Conservation (phyloP, 2,329 filamentous ascomycete species). For the Alternaria postmessia region DNA sequence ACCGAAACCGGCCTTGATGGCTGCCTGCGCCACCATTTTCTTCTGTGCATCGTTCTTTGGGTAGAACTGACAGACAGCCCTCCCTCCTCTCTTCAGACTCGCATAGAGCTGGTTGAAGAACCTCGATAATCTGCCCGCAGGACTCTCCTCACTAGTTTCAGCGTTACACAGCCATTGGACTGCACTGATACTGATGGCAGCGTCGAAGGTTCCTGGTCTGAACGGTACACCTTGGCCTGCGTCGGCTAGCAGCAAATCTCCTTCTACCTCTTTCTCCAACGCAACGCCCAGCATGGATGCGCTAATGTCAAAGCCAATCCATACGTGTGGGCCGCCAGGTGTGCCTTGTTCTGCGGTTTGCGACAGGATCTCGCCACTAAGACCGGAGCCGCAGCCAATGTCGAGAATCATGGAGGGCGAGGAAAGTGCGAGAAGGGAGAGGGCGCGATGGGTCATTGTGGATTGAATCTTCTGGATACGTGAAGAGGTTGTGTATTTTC, state of each 20-base stretch:
- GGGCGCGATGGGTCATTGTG: slow-evolving; percentile 90
- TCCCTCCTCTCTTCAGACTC: slow-evolving; percentile 79
- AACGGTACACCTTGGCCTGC: slow-evolving; percentile 97
- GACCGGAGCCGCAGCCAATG: slow-evolving; percentile 92
- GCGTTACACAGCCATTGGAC: slow-evolving; percentile 99
- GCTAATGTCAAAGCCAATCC: slow-evolving; percentile 97
- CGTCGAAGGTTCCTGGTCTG: slow-evolving; percentile 89
- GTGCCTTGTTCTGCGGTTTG: slow-evolving; percentile 69
- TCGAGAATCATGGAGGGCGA: slow-evolving; percentile 90
- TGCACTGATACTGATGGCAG: slow-evolving; percentile 91
- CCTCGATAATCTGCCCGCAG: slow-evolving; percentile 76
- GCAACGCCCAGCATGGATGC: slow-evolving; percentile 97
- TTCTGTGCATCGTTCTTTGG: slow-evolving; percentile 93
- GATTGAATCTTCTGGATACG: slow-evolving; percentile 96
- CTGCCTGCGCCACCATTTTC: slow-evolving; percentile 89
- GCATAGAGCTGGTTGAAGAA: slow-evolving; percentile 96
- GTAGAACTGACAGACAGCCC: slow-evolving; percentile 97
- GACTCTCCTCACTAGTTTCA: slow-evolving; percentile 83
- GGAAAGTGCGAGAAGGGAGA: slow-evolving; percentile 85
- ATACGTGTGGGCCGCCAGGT: slow-evolving; percentile 82
- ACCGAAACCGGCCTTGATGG: slow-evolving; percentile 92
- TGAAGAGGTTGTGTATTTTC: slow-evolving; percentile 96
- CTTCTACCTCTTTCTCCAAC: slow-evolving; percentile 88
- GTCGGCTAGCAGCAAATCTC: slow-evolving; percentile 91
- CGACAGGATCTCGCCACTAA: slow-evolving; percentile 92